Evolutionary conservation across 169 alveolate genomes (phyloP).

Genomic region (Eimeria zaria): DNA sequence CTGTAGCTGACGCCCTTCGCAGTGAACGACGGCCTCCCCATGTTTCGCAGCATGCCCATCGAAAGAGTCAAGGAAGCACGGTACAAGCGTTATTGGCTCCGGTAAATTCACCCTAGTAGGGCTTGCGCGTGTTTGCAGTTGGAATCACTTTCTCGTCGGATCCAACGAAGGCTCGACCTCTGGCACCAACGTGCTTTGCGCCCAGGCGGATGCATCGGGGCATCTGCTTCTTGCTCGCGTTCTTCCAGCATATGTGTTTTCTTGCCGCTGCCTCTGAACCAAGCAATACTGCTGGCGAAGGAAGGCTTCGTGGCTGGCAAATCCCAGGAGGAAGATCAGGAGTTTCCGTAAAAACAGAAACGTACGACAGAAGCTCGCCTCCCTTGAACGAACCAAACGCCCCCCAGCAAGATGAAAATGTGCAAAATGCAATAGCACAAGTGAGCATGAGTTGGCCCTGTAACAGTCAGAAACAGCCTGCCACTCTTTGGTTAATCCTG

Average conservation of each 20-base stretch:
- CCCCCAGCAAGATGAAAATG: not conserved
- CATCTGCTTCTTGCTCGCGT: not conserved
- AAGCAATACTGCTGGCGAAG: not conserved
- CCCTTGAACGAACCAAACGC: not conserved
- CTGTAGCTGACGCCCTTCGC: not conserved
- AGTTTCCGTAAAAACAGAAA: not conserved
- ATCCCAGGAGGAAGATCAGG: not conserved
- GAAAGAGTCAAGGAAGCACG: not conserved
- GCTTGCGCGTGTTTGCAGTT: not conserved
- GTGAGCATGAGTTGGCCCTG: not conserved
- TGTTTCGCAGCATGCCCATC: not conserved
- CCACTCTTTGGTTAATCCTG: not conserved
- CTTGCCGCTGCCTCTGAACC: not conserved
- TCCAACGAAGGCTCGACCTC: not conserved
- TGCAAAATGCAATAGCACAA: not conserved
- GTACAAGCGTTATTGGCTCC: not conserved
- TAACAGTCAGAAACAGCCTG: not conserved
- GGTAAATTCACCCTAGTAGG: not conserved
- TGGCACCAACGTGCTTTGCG: not conserved
- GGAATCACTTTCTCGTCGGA: not conserved
- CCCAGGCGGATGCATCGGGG: not conserved
- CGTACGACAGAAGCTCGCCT: not conserved
- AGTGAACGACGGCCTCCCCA: not conserved
- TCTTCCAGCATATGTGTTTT: not conserved
- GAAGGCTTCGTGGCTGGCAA: slow-evolving; percentile 6